phyloP scores from a whole-genome alignment of 2,329 filamentous ascomycete species.

The Colletotrichum eleusines region DNA sequence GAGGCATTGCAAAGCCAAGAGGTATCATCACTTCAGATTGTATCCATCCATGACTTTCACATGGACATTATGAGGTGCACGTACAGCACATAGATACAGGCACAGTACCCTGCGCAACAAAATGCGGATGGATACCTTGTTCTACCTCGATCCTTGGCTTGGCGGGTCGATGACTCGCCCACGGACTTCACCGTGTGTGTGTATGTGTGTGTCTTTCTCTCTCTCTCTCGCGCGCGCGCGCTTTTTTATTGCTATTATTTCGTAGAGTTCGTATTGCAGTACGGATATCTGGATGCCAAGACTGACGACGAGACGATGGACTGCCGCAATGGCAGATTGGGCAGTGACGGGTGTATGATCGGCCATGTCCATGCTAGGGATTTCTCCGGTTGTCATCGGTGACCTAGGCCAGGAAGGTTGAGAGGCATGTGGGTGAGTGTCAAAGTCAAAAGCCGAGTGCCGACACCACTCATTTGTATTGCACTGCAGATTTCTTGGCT shows the following conservation, averaged over 20 bases:
- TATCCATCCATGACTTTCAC: slow-evolving; percentile 26
- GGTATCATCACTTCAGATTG: slow-evolving; percentile 37
- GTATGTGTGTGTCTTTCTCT: not conserved
- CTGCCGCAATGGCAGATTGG: slow-evolving; percentile 2
- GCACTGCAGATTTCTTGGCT: not conserved
- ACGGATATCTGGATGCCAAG: slow-evolving; percentile 9
- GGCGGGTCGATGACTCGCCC: not conserved
- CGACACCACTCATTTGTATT: slow-evolving; percentile 23
- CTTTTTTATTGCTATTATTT: no score
- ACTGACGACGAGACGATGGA: not conserved
- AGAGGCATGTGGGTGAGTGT: not conserved
- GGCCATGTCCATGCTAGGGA: slow-evolving; percentile 2
- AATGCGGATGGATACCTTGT: slow-evolving; percentile 7
- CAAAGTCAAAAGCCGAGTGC: slow-evolving; percentile 31
- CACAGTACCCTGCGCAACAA: slow-evolving; percentile 6
- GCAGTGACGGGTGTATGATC: slow-evolving; percentile 8
- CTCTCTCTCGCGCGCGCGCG: not conserved
- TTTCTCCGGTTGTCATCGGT: not conserved
- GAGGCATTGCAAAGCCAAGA: slow-evolving; percentile 38
- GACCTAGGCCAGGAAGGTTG: not conserved
- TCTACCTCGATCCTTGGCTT: slow-evolving; percentile 12
- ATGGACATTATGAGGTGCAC: slow-evolving; percentile 10
- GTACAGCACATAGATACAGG: no score
- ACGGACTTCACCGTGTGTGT: not conserved
- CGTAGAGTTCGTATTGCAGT: not conserved